Base-by-base conservation (phyloP, 164 flowering plant genomes). In the Kingdonia uniflora region DNA sequence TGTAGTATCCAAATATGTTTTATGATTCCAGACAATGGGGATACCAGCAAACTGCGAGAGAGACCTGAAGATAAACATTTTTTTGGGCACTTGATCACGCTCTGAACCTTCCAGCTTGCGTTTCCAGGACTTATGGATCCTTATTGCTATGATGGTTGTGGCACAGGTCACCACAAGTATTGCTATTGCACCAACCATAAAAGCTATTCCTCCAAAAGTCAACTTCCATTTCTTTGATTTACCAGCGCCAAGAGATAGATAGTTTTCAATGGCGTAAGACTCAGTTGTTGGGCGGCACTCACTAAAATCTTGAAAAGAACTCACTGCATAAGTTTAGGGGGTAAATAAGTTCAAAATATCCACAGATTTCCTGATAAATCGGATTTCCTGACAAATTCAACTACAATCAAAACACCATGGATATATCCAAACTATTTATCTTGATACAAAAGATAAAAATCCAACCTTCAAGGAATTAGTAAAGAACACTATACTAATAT, bases 21-120 rank as follows among this genome's bases (percentile, higher is more conserved):
- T n/a, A 29, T 83, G 97, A 56, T 77, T 66, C 55, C 97, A 88
- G 37, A 81, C 70, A 19, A 85, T 74, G 59, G 83, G 62, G 17
- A 82, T 70, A 43, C 81, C 87, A 35, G 87, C 85, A 57, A 65
- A 81, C 13, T 57, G 76, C 40, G 92, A 84, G 42, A 82, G 78
- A 38, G 64, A 50, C 62, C 56, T 70, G 43, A 76, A 39, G 37
- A 77, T 42, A 38, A 76, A 11, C 24, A 70, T 66, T 65, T 63
- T 51, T 62, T 45, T 70, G 17, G 76, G 69, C 22, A 69, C 55
- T 19, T 81, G 79, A 69, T 85, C 47, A 49, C 59, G 56, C 14
- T 56, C 70, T 21, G 60, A 41, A 40, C 54, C 63, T 38, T 40
- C 54, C 25, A 21, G 61, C 49, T 41, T 69, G 43, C 25, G 41